These are phyloP conservation scores for Yamadazyma laniorum DNA, from an alignment of 805 yeast genomes.

Conservation along the genomic window DNA sequence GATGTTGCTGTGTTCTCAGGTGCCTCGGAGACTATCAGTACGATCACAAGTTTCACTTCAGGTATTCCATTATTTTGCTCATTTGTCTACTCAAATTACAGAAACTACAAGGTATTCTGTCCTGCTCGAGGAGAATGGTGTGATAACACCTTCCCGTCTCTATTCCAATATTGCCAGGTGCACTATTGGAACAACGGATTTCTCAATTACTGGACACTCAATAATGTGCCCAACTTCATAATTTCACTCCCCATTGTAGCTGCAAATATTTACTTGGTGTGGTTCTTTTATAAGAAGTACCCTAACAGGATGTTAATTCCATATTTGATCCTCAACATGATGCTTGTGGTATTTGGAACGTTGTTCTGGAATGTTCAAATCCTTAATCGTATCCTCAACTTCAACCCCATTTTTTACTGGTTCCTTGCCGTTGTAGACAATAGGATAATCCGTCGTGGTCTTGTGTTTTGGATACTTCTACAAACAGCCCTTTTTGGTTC, in stretches of 20 bases:
- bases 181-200: constrained; percentile 87
- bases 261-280: constrained; percentile 42
- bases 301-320: constrained; percentile 35
- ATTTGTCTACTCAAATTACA: constrained; percentile 46
- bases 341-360: constrained; percentile 50
- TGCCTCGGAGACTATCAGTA: neutral
- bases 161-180: constrained; percentile 69
- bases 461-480: constrained; percentile 59
- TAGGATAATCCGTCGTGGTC: constrained; percentile 14
- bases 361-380: constrained; percentile 83
- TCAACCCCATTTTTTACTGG: constrained; percentile 77
- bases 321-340: constrained; percentile 38
- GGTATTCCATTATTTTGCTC: constrained; percentile 55
- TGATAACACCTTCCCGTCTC: constrained; percentile 48
- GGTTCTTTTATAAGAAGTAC: constrained; percentile 32
- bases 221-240: constrained; percentile 79
- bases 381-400: constrained; percentile 72
- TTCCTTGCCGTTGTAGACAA: constrained; percentile 43
- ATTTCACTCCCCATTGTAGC: constrained; percentile 68
- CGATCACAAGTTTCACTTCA: constrained; percentile 26
- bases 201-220: constrained; percentile 74
- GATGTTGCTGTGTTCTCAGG: constrained; percentile 44
- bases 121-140: constrained; percentile 84
- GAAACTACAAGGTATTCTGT: constrained; percentile 63
- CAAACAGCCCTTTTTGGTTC: constrained; percentile 76